Evolutionary conservation across 257 asterid species (phyloP), one percentile per base, ranked within the genome.

Genomic region (Parsonsia alboflavescens): DNA sequence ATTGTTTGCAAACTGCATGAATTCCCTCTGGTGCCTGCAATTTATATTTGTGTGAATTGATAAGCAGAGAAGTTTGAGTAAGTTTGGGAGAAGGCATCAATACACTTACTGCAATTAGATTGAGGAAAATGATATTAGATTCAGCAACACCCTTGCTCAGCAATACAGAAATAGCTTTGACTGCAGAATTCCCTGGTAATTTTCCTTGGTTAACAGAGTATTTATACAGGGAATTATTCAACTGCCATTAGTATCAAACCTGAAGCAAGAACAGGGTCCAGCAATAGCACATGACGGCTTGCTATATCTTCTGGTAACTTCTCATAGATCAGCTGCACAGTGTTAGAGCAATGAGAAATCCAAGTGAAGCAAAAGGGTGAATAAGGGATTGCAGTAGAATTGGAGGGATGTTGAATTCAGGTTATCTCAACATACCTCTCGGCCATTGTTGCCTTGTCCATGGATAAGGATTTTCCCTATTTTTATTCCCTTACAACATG

Each of bases 11-110:
- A 30, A 94, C 96, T 0, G 85, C 75, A 65, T 89, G 97, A 77
- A 94, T 82, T 52, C 99, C 99, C 82, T 94, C 90, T 0, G 99
- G 99, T 39, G 99, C 93, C 99, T 94, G 97, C 83, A 86, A 49
- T 30, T 65, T 33, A 5, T 54, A 36, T 49, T 10, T 24, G 10
- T 54, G 44, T 67, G n/a, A 19, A 19, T 48, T 33, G 28, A 36
- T 13, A 30, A 22, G 42, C 30, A 66, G n/a, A 26, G 2, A 11
- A 17, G 15, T 41, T 53, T 24, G 5, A 33, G 24, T 13, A 19
- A 28, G 22, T 70, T 42, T 46, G 39, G 11, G 48, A 10, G 30
- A 28, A 33, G 12, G 6, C 54, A 68, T 4, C 61, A 36, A 72
- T 0, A 7, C 39, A 83, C 98, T 73, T 76, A 92, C 99, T 28